Evolutionary conservation across 192 early-diverging fungal species (phyloP), one percentile per base, ranked within the genome.

Genomic region (Linnemannia zychae): DNA sequence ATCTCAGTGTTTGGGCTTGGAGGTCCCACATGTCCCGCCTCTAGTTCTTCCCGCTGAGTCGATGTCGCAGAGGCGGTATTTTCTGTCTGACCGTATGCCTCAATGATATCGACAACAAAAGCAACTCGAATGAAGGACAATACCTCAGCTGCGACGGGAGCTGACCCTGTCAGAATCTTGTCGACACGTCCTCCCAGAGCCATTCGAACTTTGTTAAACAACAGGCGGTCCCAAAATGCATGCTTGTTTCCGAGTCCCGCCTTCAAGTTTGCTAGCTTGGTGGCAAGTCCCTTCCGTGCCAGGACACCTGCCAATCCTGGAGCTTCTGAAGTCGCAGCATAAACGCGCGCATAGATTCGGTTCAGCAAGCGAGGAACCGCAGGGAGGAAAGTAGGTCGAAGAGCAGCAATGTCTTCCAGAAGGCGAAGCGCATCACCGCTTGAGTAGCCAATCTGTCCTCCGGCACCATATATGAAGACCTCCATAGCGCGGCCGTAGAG

Each of bases 31-130:
- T 96, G 93, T 7, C 96, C 96, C 1, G 93, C 87, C 68, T 89
- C 87, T 57, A 90, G 90, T 72, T 98, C 97, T 47, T 89, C 90
- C 15, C 82, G 78, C 18, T 78, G 77, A 4, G 93, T 91, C 13
- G 91, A 47, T 1, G 92, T 85, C 0, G 87, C 79, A 17, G 88
- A 89, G 7, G 90, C 94, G 44, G 89, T 86, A 22, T 89, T 94
- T 80, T 98, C 96, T 7, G 97, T 97, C 73, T 94, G 90, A 12
- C 96, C 97, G 84, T 97, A 97, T 2, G 96, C 97, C 82, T 99
- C 97, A 50, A 91, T 63, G 16, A 99, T 89, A 28, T 90, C 87
- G 78, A 88, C 89, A 48, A 91, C 91, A 75, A 98, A 96, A 63
- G 91, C 93, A 75, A 97, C 91, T 37, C 95, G 90, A 74, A 98